Evolutionary conservation across 495 filamentous ascomycete species (phyloP).

Genomic region (Penicillium desertorum): DNA sequence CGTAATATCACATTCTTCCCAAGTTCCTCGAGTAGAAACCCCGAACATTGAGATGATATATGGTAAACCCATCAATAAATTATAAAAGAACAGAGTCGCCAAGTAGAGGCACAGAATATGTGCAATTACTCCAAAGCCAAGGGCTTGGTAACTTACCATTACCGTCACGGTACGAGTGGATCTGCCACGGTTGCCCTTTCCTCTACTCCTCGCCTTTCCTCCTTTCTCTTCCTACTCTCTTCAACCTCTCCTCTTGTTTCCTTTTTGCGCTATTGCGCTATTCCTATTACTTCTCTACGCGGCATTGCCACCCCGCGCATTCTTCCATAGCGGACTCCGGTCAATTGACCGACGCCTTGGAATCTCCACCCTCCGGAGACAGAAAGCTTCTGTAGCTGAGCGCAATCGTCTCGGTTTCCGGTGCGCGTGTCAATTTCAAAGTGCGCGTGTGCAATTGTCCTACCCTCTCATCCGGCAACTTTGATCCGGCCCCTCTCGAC

Average conservation of each 20-base stretch:
- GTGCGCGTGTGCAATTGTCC: conserved; percentile 21
- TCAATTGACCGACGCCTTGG: not conserved
- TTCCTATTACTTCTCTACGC: not conserved
- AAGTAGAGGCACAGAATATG: not conserved
- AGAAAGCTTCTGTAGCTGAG: conserved; percentile 12
- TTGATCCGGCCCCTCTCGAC: not conserved
- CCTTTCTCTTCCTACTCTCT: conserved; percentile 24
- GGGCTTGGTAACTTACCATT: conserved; percentile 16
- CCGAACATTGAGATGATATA: too few relatives aligned
- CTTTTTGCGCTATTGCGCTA: conserved; percentile 18
- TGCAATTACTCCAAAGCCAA: conserved; percentile 7
- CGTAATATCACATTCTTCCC: not conserved
- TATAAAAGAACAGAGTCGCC: not conserved
- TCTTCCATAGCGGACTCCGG: not conserved
- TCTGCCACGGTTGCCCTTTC: conserved; percentile 24
- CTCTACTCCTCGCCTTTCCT: conserved; percentile 28
- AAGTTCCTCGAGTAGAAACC: not conserved
- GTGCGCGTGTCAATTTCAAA: conserved; percentile 17
- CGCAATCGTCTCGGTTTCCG: conserved; percentile 10
- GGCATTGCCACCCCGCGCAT: not conserved
- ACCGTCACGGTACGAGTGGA: conserved; percentile 12
- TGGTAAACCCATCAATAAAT: too few relatives aligned
- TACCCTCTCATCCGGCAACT: conserved; percentile 9
- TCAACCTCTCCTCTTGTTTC: conserved; percentile 21
- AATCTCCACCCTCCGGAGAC: not conserved